Evolutionary conservation across 129 eudicot species (phyloP).

Genomic region (Cynara cardunculus): DNA sequence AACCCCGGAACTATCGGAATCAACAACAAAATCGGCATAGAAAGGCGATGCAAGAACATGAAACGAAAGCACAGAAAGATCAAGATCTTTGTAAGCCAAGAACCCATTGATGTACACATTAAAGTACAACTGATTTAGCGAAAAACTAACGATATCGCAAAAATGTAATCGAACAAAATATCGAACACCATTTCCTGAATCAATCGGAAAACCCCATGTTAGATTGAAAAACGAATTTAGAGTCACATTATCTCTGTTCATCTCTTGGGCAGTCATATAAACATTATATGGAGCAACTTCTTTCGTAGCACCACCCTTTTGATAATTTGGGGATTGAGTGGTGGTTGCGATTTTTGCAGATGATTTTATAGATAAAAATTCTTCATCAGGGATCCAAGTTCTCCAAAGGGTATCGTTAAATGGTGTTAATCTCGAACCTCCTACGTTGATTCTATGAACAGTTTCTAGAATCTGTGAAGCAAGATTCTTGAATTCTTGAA

Average conservation of each 20-base stretch:
- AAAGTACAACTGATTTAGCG: slow-evolving; percentile 61
- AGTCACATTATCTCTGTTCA: slow-evolving; percentile 55
- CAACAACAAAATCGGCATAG: slow-evolving; percentile 73
- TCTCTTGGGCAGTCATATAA: slow-evolving; percentile 84
- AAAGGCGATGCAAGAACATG: slow-evolving; percentile 71
- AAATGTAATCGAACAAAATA: slow-evolving; percentile 79
- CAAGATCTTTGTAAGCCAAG: slow-evolving; percentile 61
- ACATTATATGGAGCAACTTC: slow-evolving; percentile 84
- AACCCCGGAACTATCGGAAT: slow-evolving; percentile 38
- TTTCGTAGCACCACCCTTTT: slow-evolving; percentile 54
- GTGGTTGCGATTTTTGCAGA: slow-evolving; percentile 57
- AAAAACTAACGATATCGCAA: slow-evolving; percentile 70
- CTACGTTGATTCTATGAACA: slow-evolving; percentile 90
- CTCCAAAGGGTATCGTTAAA: slow-evolving; percentile 96
- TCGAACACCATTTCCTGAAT: neutral
- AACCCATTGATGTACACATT: slow-evolving; percentile 58
- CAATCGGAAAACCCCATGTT: slow-evolving; percentile 83
- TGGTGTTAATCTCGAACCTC: slow-evolving; percentile 66
- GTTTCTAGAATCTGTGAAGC: slow-evolving; percentile 56
- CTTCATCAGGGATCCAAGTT: slow-evolving; percentile 83
- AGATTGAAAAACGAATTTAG: slow-evolving; percentile 51
- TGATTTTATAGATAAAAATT: slow-evolving; percentile 52
- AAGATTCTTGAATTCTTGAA: slow-evolving; percentile 54
- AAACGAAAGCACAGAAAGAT: slow-evolving; percentile 52
- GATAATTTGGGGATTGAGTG: slow-evolving; percentile 53